Evolutionary conservation across 2,329 filamentous ascomycete species (phyloP), one percentile per base, ranked within the genome.

Genomic region (Paramyrothecium roridum): DNA sequence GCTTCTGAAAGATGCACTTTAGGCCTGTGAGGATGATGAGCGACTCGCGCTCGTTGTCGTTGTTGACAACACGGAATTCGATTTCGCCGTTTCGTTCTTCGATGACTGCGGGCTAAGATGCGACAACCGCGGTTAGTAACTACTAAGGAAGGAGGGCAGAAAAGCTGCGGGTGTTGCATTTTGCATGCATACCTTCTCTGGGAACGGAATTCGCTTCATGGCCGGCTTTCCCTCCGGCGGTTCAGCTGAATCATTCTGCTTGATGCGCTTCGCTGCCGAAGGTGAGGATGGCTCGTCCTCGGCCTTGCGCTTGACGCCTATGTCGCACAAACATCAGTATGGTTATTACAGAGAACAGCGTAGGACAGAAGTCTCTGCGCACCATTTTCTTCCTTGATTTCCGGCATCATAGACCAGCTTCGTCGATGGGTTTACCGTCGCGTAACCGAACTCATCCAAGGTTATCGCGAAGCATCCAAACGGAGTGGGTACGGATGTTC

Each of bases 1-100:
- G 95, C 65, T 98, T 98, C 71, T 99, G 95, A 67, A 99, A 98
- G 61, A 99, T 96, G 69, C 93, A 96, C 71, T 98, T 99, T 54
- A 99, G 80, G 16, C 95, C 95, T 0, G 93, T 97, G 56, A 99
- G 80, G 64, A 99, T 96, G 67, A 98, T 96, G 62, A 93, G 87
- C 68, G 90, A 96, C 67, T 96, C 91, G 61, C 89, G 84, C 40
- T 87, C 82, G 65, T 90, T 89, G 68, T 99, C 95, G 69, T 99
- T 99, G 80, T 98, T 98, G 66, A 99, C 95, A 8, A 98, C 95
- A 50, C 93, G 88, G 72, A 98, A 98, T 71, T 98, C 92, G 63
- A 99, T 98, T 61, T 96, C 91, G 67, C 93, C 92, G 67, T 88
- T 90, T 65, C 92, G 89, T 74, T 99, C 95, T 76, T 99, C 95